phyloP scores from a whole-genome alignment of 1,284 basidiomycete genomes.

The Apiotrichum porosum region DNA sequence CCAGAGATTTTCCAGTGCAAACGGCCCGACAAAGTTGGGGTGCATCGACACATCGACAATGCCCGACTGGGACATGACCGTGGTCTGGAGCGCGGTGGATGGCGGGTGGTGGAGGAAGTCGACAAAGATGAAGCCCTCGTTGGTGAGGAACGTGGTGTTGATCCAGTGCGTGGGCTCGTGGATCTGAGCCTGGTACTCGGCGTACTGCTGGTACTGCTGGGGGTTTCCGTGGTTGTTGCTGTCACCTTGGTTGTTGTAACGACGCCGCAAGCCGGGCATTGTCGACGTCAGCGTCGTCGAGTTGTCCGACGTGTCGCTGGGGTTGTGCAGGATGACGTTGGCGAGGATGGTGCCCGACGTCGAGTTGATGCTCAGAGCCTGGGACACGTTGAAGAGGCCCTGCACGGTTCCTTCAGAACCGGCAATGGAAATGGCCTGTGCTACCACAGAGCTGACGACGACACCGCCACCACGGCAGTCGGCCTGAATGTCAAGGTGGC shows the following conservation, averaged over 20 bases:
- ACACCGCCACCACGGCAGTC: constrained; percentile 31
- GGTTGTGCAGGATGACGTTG: constrained; percentile 40
- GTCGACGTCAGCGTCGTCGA: constrained; percentile 9
- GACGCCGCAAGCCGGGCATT: constrained; percentile 1
- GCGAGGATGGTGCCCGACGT: constrained; percentile 37
- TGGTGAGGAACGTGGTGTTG: constrained; percentile 37
- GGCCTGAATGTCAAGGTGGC: constrained; percentile 22
- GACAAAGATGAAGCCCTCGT: constrained; percentile 37
- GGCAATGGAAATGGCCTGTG: constrained; percentile 26
- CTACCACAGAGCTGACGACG: constrained; percentile 30
- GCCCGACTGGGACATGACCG: constrained; percentile 31
- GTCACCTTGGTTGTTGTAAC: too few species aligned
- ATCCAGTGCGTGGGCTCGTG: constrained; percentile 16
- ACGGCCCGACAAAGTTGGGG: constrained; percentile 45
- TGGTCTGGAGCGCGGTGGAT: constrained; percentile 26
- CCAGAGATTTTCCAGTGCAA: constrained; percentile 36
- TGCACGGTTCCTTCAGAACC: constrained; percentile 33
- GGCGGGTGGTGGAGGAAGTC: constrained; percentile 42
- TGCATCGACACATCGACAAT: constrained; percentile 35
- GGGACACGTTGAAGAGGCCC: constrained; percentile 43
- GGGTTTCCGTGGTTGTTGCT: background rate
- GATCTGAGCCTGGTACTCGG: background rate
- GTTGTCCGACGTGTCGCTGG: constrained; percentile 15
- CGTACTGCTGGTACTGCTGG: background rate
- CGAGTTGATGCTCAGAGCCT: constrained; percentile 38